Evolutionary conservation across 2,329 filamentous ascomycete species (phyloP).

Genomic region (Endothia cerciana): DNA sequence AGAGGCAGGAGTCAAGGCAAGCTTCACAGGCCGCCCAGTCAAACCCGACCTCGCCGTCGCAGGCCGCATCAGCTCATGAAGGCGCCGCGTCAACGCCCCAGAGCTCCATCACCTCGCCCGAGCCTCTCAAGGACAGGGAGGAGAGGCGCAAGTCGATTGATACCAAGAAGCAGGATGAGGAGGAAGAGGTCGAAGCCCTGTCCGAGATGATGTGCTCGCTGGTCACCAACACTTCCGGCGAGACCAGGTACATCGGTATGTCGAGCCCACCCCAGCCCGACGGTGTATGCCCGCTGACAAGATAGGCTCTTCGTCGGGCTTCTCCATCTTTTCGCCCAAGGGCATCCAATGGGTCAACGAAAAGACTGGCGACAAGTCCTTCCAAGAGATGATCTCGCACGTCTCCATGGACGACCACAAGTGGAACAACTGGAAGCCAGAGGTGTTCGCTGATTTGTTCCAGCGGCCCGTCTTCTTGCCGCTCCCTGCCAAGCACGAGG

Average conservation of each 20-base stretch:
- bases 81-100: slow-evolving; percentile 52
- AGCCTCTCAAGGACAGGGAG: slow-evolving; percentile 44
- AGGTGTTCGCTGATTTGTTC: slow-evolving; percentile 93
- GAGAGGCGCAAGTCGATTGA: slow-evolving; percentile 42
- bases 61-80: slow-evolving; percentile 48
- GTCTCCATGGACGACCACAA: slow-evolving; percentile 93
- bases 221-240: slow-evolving; percentile 91
- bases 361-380: slow-evolving; percentile 93
- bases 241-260: slow-evolving; percentile 93
- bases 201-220: slow-evolving; percentile 99
- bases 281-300: slow-evolving; percentile 22
- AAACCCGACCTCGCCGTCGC: slow-evolving; percentile 56
- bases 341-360: slow-evolving; percentile 98
- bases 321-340: slow-evolving; percentile 98
- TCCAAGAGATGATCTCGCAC: slow-evolving; percentile 91
- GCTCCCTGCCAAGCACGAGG: slow-evolving; percentile 84
- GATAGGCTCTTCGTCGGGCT: slow-evolving; percentile 89
- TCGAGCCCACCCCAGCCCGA: background rate
- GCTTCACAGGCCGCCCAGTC: slow-evolving; percentile 52
- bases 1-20: slow-evolving; percentile 55
- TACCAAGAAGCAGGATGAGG: slow-evolving; percentile 45
- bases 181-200: slow-evolving; percentile 79
- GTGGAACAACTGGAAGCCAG: slow-evolving; percentile 98
- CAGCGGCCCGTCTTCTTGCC: slow-evolving; percentile 80
- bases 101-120: slow-evolving; percentile 60